These are phyloP conservation scores for Sporothrix pallida DNA, from an alignment of 2,329 filamentous ascomycete species.

Conservation along the genomic window DNA sequence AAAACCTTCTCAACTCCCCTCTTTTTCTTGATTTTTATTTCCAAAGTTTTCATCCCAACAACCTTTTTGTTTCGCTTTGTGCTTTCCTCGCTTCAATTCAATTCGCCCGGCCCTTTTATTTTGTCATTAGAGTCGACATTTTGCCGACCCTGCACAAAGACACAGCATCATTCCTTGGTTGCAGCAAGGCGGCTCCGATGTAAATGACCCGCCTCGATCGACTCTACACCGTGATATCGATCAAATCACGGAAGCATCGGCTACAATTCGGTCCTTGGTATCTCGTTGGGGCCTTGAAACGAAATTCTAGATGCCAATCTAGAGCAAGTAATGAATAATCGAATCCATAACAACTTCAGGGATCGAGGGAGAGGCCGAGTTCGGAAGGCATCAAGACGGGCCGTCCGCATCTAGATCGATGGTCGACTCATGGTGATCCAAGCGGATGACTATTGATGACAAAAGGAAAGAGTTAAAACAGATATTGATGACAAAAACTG, in stretches of 20 bases:
- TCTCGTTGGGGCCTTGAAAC: neutral
- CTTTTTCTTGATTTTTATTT: neutral
- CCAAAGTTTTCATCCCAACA: neutral
- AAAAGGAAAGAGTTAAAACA: neutral
- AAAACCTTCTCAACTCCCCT: slow-evolving; percentile 8
- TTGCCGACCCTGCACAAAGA: neutral
- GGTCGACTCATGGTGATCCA: neutral
- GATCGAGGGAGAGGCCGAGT: neutral
- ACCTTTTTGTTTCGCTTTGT: neutral
- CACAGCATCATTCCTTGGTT: neutral
- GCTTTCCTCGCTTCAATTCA: neutral
- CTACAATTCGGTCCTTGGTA: neutral
- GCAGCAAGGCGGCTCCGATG: neutral
- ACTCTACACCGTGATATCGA: neutral
- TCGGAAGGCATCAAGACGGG: neutral
- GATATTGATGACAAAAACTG: neutral
- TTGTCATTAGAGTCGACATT: neutral
- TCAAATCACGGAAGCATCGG: neutral
- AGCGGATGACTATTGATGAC: neutral
- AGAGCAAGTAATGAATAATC: slow-evolving; percentile 14
- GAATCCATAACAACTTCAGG: neutral
- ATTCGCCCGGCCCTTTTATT: neutral
- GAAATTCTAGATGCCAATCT: neutral
- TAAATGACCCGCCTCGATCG: neutral
- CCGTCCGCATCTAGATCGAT: neutral